Evolutionary conservation across 345 rosid genomes (phyloP), one percentile per base, ranked within the genome.

Genomic region (Gossypium herbaceum): DNA sequence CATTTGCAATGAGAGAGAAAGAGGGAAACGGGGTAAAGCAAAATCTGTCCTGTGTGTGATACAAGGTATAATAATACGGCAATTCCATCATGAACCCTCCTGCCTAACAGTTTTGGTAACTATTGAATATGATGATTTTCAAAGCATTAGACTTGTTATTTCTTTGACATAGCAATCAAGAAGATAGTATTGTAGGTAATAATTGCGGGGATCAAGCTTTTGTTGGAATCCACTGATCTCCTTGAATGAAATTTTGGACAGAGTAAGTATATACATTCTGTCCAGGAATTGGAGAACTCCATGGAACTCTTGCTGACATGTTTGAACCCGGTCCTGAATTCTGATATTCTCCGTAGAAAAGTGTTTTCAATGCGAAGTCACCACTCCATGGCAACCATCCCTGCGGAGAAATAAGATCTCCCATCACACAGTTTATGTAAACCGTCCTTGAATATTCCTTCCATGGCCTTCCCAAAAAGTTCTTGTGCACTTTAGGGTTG

Each of bases 391-490:
- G 98, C 84, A 91, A 25, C 98, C 98, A 95, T 10, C 99, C 99
- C 4, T 81, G 76, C 66, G 91, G 85, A 19, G 65, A 56, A 24
- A 95, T n/a, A 41, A 95, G 88, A 73, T 80, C 85, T 77, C 84
- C 92, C 70, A 95, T 34, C 45, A 65, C 74, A 25, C 93, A 92
- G 1, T 81, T 75, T 56, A 93, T 80, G 76, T 86, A 95, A 29
- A 90, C 94, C 4, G 92, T 86, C 80, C 99, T 88, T 0, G 98
- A 89, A 79, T 72, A 95, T 71, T 95, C 98, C 84, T 95, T 95
- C 99, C 99, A 95, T 1, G 99, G 98, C 85, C 98, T 80, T 50
- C 98, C 98, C 78, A 95, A 79, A 79, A 16, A 95, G 76, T 81
- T 95, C 74, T 57, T 79, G 71, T 95, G 99, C 43, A 86, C 90